Conservation (phyloP, 1,139 yeast genomes). For the Geotrichum bryndzae region DNA sequence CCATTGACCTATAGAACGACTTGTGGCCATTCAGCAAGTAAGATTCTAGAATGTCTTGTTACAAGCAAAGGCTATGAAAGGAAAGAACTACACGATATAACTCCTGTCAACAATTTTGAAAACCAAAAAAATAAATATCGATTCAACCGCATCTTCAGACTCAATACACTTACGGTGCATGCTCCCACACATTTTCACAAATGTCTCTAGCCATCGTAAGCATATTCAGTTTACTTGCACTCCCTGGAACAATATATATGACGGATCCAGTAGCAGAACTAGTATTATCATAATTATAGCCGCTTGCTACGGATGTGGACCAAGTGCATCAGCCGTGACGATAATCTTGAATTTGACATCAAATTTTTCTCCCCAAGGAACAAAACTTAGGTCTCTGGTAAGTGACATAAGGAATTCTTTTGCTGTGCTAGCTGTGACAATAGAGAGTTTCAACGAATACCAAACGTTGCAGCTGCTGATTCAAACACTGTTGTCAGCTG, state of each 20-base stretch:
- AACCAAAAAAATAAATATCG: no score
- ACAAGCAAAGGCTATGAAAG: not conserved
- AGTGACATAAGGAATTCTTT: constrained; percentile 90
- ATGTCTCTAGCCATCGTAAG: no score
- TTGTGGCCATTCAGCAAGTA: not conserved
- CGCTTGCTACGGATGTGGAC: not conserved
- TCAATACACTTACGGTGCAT: not conserved
- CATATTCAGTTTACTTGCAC: not conserved
- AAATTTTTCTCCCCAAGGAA: constrained; percentile 69
- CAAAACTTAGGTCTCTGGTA: constrained; percentile 54
- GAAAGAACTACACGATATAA: not conserved
- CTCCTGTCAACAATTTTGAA: not conserved
- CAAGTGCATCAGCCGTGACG: constrained; percentile 37
- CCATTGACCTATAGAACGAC: not conserved
- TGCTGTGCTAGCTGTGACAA: constrained; percentile 57
- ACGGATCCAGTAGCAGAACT: not conserved
- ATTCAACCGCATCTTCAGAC: not conserved
- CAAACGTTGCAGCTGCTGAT: constrained; percentile 34
- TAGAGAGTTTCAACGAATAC: constrained; percentile 21
- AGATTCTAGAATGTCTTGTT: not conserved
- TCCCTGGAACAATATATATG: not conserved
- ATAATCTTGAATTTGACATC: constrained; percentile 45
- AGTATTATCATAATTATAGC: not conserved
- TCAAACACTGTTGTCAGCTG: constrained; percentile 37
- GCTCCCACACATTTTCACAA: no score